Conservation (phyloP, 2,329 filamentous ascomycete genomes). For the Calonectria multiphialidica region DNA sequence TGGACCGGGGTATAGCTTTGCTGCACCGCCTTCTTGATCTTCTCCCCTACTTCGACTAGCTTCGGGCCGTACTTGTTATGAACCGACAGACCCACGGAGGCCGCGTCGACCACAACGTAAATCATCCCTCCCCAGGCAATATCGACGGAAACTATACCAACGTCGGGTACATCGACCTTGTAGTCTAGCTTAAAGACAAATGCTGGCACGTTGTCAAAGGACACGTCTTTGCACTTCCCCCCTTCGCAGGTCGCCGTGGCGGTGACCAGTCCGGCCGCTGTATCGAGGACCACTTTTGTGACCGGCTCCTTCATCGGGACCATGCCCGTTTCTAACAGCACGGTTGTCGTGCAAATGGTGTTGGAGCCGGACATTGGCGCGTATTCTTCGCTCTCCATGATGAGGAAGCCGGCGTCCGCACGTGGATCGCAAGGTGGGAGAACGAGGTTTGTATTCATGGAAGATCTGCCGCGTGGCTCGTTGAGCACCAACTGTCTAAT, state of each 20-base stretch:
- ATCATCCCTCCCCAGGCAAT: conserved; percentile 61
- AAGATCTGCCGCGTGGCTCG: conserved; percentile 58
- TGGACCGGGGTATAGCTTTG: conserved; percentile 52
- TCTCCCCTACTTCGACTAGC: conserved; percentile 56
- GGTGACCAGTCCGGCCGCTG: conserved; percentile 56
- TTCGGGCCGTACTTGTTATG: conserved; percentile 46
- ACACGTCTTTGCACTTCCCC: conserved; percentile 57
- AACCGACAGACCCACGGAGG: conserved; percentile 50
- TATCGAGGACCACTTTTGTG: conserved; percentile 56
- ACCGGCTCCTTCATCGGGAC: conserved; percentile 58
- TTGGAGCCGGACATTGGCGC: conserved; percentile 56
- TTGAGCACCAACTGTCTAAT: conserved; percentile 58
- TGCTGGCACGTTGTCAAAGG: conserved; percentile 58
- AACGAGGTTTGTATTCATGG: conserved; percentile 55
- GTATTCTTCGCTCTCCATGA: conserved; percentile 61
- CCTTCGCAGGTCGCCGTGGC: conserved; percentile 55
- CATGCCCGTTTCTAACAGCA: conserved; percentile 61
- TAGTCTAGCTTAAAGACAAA: conserved; percentile 56
- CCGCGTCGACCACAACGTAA: conserved; percentile 56
- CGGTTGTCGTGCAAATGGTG: conserved; percentile 57
- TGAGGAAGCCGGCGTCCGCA: conserved; percentile 59
- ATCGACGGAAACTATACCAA: conserved; percentile 55
- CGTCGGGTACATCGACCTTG: conserved; percentile 53
- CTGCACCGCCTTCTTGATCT: conserved; percentile 55
- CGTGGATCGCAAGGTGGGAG: conserved; percentile 56